Percentiles rank a stretch among this genome's conserved stretches.
Evolutionary conservation across 2,329 filamentous ascomycete genomes (phyloP).

Genomic region (Pseudopyricularia javanii): DNA sequence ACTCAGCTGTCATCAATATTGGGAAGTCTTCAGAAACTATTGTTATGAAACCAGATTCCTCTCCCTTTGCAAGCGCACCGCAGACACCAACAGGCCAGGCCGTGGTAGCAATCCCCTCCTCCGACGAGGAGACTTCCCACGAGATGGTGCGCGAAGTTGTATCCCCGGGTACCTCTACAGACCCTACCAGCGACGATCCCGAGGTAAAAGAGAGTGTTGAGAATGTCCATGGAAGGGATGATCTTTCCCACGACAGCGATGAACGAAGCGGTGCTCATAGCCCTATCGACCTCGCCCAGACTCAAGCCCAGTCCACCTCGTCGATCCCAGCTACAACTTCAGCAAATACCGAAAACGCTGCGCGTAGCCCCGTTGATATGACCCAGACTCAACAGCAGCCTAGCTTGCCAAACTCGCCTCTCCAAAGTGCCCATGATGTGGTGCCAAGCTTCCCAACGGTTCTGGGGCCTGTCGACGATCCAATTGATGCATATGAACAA

Average conservation of each 20-base stretch:
- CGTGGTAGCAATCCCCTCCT: background rate
- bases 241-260: slow-evolving; percentile 17
- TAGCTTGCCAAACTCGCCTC: no score
- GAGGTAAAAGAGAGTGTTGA: slow-evolving; percentile 12
- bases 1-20: no score
- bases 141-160: no score
- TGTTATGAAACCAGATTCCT: no score
- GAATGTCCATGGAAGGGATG: slow-evolving; percentile 21
- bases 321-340: background rate
- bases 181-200: background rate
- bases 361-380: no score
- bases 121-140: no score
- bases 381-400: no score
- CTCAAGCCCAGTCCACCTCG: background rate
- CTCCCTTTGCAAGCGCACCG: background rate
- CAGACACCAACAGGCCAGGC: background rate
- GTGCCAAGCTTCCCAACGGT: background rate
- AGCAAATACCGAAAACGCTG: background rate
- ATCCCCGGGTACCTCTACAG: background rate
- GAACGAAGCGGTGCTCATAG: background rate
- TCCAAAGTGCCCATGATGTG: background rate
- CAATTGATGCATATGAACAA: background rate
- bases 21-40: no score
- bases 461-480: background rate
- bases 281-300: background rate